These are phyloP conservation scores for Penicillium sp. DNA, from an alignment of 2,329 filamentous ascomycete species.

Conservation along the genomic window DNA sequence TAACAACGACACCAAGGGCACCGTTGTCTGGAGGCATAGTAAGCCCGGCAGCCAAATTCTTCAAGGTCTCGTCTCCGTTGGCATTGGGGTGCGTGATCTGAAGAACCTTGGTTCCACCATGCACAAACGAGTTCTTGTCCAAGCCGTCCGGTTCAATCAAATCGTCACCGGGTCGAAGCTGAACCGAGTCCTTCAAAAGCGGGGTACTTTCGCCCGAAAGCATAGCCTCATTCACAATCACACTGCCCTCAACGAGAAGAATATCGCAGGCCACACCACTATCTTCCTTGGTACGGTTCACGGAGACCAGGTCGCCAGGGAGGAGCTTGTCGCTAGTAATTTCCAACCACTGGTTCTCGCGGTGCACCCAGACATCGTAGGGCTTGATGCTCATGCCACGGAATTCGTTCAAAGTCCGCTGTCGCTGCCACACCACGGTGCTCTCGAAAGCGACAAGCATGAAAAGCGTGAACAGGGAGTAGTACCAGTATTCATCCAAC, in stretches of 20 bases:
- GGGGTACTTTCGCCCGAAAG: conserved; percentile 96
- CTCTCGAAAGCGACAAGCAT: conserved; percentile 98
- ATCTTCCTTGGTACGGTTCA: conserved; percentile 90
- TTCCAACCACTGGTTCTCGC: conserved; percentile 81
- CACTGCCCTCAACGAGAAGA: conserved; percentile 86
- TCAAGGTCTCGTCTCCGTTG: conserved; percentile 58
- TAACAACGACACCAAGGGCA: conserved; percentile 86
- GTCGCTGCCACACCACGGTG: conserved; percentile 97
- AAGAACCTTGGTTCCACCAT: conserved; percentile 94
- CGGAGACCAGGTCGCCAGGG: conserved; percentile 88
- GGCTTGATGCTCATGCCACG: conserved; percentile 99
- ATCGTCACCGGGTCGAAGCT: conserved; percentile 77
- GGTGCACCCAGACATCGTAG: conserved; percentile 87
- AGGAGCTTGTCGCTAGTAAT: conserved; percentile 85
- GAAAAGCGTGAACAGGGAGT: conserved; percentile 95
- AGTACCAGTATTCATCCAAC: conserved; percentile 99
- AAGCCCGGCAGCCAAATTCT: conserved; percentile 68
- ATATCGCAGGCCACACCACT: conserved; percentile 96
- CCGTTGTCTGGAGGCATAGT: conserved; percentile 85
- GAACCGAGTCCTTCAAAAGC: conserved; percentile 89
- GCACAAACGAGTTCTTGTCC: conserved; percentile 95
- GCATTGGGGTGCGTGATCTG: conserved; percentile 84
- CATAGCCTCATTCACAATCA: conserved; percentile 99
- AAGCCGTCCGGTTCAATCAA: conserved; percentile 78
- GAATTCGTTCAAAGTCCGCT: conserved; percentile 92